These are phyloP conservation scores for Tetragonia tetragonoides DNA, from an alignment of 148 eudicot species.

Conservation along the genomic window DNA sequence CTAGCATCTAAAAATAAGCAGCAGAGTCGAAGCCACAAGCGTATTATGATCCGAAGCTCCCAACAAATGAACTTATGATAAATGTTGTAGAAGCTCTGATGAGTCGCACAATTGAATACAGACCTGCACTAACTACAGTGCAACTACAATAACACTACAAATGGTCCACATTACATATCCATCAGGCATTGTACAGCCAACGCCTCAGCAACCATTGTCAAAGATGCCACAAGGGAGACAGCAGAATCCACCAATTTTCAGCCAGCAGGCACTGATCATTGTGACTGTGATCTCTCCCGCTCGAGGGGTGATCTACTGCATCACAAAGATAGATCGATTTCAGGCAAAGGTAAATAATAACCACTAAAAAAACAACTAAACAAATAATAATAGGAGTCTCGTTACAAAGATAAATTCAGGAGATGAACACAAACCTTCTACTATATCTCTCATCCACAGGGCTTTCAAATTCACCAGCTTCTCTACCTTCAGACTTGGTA, in stretches of 20 bases:
- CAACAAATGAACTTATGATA: constrained; percentile 13
- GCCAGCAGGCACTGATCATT: not conserved
- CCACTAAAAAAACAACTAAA: not conserved
- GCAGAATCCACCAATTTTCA: not conserved
- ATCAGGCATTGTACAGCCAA: not conserved
- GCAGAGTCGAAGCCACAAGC: not conserved
- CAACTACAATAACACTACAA: not conserved
- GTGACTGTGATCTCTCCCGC: constrained; percentile 43
- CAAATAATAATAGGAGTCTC: not conserved
- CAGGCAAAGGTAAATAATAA: not conserved
- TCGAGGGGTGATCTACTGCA: constrained; percentile 40
- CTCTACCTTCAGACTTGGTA: constrained; percentile 31
- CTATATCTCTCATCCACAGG: constrained; percentile 36
- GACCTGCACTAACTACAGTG: constrained; percentile 11
- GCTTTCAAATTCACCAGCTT: constrained; percentile 46
- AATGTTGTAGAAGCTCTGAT: not conserved
- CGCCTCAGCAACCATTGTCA: not conserved
- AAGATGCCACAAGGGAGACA: not conserved
- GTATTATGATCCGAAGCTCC: not conserved
- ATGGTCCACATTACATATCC: not conserved
- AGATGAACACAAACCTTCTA: constrained; percentile 36
- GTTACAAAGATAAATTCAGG: not conserved
- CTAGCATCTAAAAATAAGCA: no score
- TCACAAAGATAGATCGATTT: not conserved
- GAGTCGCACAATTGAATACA: constrained; percentile 18